These are phyloP conservation scores for Nadsonia commutata DNA, from an alignment of 1,139 yeast genomes.

Conservation along the genomic window DNA sequence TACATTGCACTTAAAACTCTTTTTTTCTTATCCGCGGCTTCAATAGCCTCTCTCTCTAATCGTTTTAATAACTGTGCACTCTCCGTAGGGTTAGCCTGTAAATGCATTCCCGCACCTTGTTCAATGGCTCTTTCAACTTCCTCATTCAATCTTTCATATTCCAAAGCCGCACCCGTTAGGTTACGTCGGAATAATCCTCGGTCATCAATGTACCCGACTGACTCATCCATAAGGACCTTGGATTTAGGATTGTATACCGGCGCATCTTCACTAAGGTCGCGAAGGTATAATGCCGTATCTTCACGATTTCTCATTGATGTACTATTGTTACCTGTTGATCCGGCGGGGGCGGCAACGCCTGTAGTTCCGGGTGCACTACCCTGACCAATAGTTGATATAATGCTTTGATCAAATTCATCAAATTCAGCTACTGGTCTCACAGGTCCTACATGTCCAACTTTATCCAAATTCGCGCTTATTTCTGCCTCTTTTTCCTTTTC, in stretches of 20 bases:
- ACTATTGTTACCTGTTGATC: not conserved
- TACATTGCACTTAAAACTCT: slow-evolving; percentile 27
- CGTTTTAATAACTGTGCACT: slow-evolving; percentile 33
- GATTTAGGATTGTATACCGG: not conserved
- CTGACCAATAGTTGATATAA: not conserved
- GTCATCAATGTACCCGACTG: slow-evolving; percentile 35
- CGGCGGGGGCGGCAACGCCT: not conserved
- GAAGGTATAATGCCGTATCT: not conserved
- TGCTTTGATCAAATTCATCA: not conserved
- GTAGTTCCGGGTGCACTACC: not conserved
- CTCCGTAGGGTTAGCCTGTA: slow-evolving; percentile 50
- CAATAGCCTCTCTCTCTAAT: slow-evolving; percentile 23
- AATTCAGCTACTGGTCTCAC: not conserved
- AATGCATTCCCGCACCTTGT: slow-evolving; percentile 28
- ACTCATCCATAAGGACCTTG: slow-evolving; percentile 19
- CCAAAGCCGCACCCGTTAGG: slow-evolving; percentile 37
- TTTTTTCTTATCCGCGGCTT: slow-evolving; percentile 21
- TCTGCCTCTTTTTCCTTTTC: slow-evolving; percentile 19
- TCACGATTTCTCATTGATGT: not conserved
- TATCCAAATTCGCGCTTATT: slow-evolving; percentile 18
- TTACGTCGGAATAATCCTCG: slow-evolving; percentile 39
- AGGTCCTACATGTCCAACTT: not conserved
- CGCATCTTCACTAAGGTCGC: not conserved
- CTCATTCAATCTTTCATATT: slow-evolving; percentile 32
- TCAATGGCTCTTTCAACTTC: slow-evolving; percentile 39